Conservation (phyloP, 805 yeast genomes). For the Myxozyma kluyveri region DNA sequence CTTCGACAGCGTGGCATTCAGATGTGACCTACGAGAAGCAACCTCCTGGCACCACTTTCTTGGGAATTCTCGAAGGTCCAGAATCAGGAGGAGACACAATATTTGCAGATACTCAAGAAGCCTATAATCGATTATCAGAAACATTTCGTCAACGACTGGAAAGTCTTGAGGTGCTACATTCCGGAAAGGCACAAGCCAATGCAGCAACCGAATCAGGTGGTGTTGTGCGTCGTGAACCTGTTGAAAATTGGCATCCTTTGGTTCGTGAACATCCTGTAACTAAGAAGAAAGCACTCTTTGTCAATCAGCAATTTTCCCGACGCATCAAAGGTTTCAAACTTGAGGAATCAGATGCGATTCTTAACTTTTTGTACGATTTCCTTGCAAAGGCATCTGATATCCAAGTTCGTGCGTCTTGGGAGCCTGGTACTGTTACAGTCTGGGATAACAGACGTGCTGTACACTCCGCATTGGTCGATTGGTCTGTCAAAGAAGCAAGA, state of each 20-base stretch:
- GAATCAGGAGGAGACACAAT: conserved; percentile 54
- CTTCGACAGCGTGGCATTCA: conserved; percentile 56
- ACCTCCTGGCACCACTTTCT: conserved; percentile 69
- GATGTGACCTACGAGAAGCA: conserved; percentile 74
- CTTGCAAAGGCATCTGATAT: conserved; percentile 58
- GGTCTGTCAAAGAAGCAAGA: conserved; percentile 42
- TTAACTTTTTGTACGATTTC: conserved; percentile 52
- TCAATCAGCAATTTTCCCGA: conserved; percentile 50
- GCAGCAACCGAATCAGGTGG: conserved; percentile 53
- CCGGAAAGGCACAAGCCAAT: conserved; percentile 61
- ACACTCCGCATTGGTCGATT: conserved; percentile 69
- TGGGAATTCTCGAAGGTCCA: conserved; percentile 57
- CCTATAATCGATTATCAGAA: conserved; percentile 53
- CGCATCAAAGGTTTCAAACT: conserved; percentile 67
- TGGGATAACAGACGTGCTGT: conserved; percentile 75
- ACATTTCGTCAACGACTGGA: conserved; percentile 47
- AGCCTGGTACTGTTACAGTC: conserved; percentile 63
- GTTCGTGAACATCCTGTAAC: conserved; percentile 66
- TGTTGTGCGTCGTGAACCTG: conserved; percentile 46
- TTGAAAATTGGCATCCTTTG: conserved; percentile 59
- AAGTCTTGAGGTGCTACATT: conserved; percentile 61
- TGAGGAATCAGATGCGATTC: conserved; percentile 63
- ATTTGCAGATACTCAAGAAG: conserved; percentile 54
- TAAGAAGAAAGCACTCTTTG: conserved; percentile 55
- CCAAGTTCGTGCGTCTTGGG: conserved; percentile 71